Evolutionary conservation across 192 early-diverging fungal species (phyloP).

Genomic region (Podila epicladia): DNA sequence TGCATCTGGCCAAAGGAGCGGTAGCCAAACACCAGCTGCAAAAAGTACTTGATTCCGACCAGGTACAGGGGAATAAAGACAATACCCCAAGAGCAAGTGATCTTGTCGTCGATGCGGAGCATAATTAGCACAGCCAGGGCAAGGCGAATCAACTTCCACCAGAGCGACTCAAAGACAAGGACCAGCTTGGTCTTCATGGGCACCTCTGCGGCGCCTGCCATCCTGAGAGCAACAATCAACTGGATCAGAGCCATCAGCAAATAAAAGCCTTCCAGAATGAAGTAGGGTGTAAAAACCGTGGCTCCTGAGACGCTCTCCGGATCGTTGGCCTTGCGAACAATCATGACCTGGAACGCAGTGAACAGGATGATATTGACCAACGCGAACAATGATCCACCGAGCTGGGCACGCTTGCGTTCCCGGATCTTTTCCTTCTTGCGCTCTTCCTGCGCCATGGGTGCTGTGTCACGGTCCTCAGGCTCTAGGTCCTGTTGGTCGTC

Average conservation of each 20-base stretch:
- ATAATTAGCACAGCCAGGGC: constrained; percentile 74
- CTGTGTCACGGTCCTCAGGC: constrained; percentile 54
- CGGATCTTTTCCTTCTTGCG: constrained; percentile 44
- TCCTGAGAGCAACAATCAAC: constrained; percentile 31
- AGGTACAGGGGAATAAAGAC: constrained; percentile 78
- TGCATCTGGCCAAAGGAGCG: constrained; percentile 43
- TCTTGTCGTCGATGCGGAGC: constrained; percentile 63
- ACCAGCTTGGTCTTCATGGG: constrained; percentile 3
- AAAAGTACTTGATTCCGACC: constrained; percentile 63
- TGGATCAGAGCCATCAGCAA: constrained; percentile 60
- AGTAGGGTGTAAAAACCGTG: constrained; percentile 84
- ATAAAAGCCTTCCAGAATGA: constrained; percentile 79
- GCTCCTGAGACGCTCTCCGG: constrained; percentile 67
- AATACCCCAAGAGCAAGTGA: constrained; percentile 68
- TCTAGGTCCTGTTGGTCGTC: constrained; percentile 57
- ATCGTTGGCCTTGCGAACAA: constrained; percentile 79
- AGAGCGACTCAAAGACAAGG: constrained; percentile 61
- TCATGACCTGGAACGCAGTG: constrained; percentile 79
- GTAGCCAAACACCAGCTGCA: constrained; percentile 58
- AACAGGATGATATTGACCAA: constrained; percentile 67
- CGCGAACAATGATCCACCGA: constrained; percentile 42
- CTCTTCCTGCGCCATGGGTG: constrained; percentile 54
- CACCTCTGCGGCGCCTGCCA: constrained; percentile 10
- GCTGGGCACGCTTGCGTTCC: constrained; percentile 29
- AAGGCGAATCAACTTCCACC: constrained; percentile 74